These are phyloP conservation scores for Nigrospora sphaerica DNA, from an alignment of 2,329 filamentous ascomycete genomes.

Conservation along the genomic window DNA sequence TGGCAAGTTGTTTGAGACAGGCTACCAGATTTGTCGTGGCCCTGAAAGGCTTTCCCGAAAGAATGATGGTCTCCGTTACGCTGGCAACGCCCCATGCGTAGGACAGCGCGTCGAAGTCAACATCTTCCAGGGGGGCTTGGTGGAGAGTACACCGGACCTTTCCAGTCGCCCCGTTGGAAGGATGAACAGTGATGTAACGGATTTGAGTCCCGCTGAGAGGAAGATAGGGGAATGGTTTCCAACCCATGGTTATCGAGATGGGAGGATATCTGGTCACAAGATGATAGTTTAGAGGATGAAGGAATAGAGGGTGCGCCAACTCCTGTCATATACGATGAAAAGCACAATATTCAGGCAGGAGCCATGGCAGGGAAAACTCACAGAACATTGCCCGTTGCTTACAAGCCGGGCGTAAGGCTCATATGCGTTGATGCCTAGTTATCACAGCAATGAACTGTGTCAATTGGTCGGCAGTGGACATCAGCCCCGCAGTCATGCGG, in stretches of 20 bases:
- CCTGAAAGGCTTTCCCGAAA: background rate
- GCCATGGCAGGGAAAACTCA: no score
- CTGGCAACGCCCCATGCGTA: slow-evolving; percentile 2
- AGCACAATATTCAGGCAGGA: no score
- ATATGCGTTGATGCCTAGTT: no score
- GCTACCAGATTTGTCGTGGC: background rate
- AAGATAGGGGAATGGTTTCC: background rate
- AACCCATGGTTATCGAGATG: background rate
- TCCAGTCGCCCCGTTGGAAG: background rate
- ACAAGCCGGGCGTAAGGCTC: no score
- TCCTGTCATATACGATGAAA: no score
- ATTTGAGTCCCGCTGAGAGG: background rate
- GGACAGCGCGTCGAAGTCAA: slow-evolving; percentile 1
- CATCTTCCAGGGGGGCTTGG: background rate
- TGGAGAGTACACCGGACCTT: background rate
- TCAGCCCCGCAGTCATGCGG: no score
- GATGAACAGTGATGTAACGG: background rate
- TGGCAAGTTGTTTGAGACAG: background rate
- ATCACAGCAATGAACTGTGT: no score
- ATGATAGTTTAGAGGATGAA: no score
- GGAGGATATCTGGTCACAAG: no score
- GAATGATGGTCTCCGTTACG: background rate
- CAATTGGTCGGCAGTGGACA: no score
- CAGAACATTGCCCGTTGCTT: no score
- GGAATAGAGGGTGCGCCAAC: no score